phyloP scores from a whole-genome alignment of 2,329 filamentous ascomycete species.

The Alternaria incomplexa region DNA sequence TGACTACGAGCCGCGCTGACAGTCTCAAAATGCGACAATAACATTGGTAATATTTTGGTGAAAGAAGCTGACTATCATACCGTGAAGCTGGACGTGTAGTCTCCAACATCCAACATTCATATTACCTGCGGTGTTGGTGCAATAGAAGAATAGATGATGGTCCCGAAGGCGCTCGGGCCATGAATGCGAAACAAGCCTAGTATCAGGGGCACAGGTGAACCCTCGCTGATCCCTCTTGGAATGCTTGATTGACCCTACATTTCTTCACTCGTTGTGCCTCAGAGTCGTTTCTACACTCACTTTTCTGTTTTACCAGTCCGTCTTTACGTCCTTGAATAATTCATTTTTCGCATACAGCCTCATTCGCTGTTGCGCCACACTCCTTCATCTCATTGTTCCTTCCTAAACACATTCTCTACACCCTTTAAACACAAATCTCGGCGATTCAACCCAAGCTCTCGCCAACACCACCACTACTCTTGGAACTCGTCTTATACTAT shows the following conservation, averaged over 20 bases:
- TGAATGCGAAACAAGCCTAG: conserved; percentile 32
- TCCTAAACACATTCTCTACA: conserved; percentile 15
- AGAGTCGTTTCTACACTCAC: conserved; percentile 38
- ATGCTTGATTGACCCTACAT: conserved; percentile 33
- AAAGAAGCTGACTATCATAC: neutral
- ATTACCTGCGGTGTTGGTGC: neutral
- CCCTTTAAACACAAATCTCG: conserved; percentile 25
- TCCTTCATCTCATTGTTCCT: conserved; percentile 22
- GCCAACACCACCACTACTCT: conserved; percentile 34
- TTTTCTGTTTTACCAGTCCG: conserved; percentile 39
- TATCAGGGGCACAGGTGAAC: conserved; percentile 29
- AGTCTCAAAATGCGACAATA: neutral
- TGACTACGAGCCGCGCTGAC: neutral
- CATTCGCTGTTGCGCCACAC: conserved; percentile 33
- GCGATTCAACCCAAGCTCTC: conserved; percentile 32
- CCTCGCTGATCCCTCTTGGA: conserved; percentile 30
- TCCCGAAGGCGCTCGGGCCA: conserved; percentile 10
- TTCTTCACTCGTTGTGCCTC: conserved; percentile 42
- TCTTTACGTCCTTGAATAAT: conserved; percentile 37
- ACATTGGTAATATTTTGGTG: neutral
- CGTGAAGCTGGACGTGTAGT: neutral
- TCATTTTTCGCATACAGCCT: conserved; percentile 21
- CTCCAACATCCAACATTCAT: neutral
- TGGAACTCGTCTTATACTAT: conserved; percentile 28
- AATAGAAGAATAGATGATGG: neutral